Evolutionary conservation across 2,329 filamentous ascomycete genomes (phyloP).

Genomic region (Paecilomyces niveus): DNA sequence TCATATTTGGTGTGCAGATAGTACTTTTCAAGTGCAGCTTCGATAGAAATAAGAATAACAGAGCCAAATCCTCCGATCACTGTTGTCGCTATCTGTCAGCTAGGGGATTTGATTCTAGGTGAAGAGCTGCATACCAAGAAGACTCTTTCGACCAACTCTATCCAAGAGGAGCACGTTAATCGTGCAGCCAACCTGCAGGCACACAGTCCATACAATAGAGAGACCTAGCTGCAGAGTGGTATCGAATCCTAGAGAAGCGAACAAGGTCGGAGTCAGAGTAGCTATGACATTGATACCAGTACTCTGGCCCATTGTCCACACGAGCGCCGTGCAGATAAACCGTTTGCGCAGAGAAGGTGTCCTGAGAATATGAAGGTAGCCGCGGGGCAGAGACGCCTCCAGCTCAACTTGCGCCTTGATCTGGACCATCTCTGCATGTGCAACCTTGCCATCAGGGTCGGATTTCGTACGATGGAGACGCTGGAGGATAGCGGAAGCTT

Average conservation of each 20-base stretch:
- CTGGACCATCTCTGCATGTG: conserved; percentile 19
- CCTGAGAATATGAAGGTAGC: conserved; percentile 20
- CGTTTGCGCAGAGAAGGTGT: conserved; percentile 19
- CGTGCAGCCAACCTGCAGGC: conserved; percentile 17
- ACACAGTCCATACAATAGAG: conserved; percentile 20
- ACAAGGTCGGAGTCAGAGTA: conserved; percentile 21
- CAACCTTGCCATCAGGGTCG: conserved; percentile 15
- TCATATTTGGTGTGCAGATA: not conserved
- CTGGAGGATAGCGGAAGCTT: conserved; percentile 13
- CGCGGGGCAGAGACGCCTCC: conserved; percentile 12
- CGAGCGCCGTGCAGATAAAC: conserved; percentile 18
- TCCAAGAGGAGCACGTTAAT: conserved; percentile 21
- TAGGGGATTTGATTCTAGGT: not conserved
- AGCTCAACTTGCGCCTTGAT: conserved; percentile 22
- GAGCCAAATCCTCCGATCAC: not conserved
- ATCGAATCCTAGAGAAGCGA: conserved; percentile 23
- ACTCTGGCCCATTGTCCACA: conserved; percentile 23
- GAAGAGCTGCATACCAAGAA: not conserved
- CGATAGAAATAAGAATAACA: not conserved
- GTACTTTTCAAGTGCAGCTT: conserved; percentile 1
- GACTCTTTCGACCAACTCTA: conserved; percentile 16
- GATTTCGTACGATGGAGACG: conserved; percentile 14
- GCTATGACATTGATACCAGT: conserved; percentile 24
- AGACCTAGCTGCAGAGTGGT: conserved; percentile 20
- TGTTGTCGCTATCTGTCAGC: not conserved